Base-by-base conservation (phyloP, 2,329 filamentous ascomycete species). In the Penicillium sp. region DNA sequence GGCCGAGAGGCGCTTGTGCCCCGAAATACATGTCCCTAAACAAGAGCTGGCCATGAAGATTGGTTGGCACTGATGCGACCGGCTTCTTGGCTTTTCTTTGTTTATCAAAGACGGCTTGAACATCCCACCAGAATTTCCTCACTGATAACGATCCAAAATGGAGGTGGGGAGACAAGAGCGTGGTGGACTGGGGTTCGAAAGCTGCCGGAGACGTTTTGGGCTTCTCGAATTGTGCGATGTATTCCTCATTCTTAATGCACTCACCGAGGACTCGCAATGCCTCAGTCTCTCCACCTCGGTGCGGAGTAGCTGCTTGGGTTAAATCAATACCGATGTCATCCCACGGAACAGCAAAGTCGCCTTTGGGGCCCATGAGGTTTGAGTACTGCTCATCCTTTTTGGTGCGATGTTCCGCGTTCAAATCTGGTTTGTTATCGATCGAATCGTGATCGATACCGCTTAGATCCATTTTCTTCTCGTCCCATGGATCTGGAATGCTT, bases 21-120 rank as follows among this genome's bases (percentile, higher is more conserved):
- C 83, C 88, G 63, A 92, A 92, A 71, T 92, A 92, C 89, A 92
- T 92, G 67, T 92, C 89, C 14, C 89, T 81, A 70, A 92, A 92
- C 10, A 91, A 77, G 1, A 92, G 73, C 63, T 92, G 89, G 2
- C 89, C 89, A 0, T 82, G 86, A 14, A 92, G 71, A 57, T 84
- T 89, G n/a, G 84, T 84, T 0, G 89, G 89, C 0, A 87, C 85
- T 2, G 74, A 62, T 0, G 80, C 80, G 2, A 76, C 73, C 24
- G 78, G 75, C 7, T 84, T 87, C 2, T 82, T 83, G 2, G 78
- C 79, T 32, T 79, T 78, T 32, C 82, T 81, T 63, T 84, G 85
- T 10, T 76, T 75, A 4, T 82, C 74, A 2, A 89, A 79, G 1
- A 88, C 79, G 24, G 86, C 84, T 65, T 86, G 81, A 0, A 85